phyloP scores from a whole-genome alignment of 192 early-diverging fungal species.

The Podila epigama region DNA sequence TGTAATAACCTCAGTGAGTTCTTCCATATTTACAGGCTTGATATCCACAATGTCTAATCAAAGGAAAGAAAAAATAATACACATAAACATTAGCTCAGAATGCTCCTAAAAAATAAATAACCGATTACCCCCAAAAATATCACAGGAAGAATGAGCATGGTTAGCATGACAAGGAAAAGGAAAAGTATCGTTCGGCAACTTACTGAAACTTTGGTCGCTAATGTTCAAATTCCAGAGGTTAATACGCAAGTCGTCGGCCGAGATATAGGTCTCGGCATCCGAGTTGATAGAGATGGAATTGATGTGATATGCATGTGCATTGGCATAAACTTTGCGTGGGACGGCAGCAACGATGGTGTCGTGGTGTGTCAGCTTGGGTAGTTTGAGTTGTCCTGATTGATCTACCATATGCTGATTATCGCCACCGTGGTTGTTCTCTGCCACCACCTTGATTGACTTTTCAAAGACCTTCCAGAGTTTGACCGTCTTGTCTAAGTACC shows the following conservation, averaged over 20 bases:
- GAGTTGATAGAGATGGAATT: constrained; percentile 99
- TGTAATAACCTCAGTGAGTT: constrained; percentile 98
- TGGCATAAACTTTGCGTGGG: constrained; percentile 92
- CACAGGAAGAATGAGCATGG: too few species aligned
- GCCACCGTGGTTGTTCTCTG: constrained; percentile 90
- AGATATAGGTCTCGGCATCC: constrained; percentile 97
- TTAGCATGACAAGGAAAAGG: background rate
- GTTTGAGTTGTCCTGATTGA: constrained; percentile 60
- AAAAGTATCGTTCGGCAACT: constrained; percentile 6
- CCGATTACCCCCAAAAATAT: background rate
- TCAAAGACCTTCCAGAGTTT: constrained; percentile 99
- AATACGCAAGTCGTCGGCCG: constrained; percentile 97
- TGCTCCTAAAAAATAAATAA: background rate
- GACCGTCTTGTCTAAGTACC: constrained; percentile 93
- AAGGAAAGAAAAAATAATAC: background rate
- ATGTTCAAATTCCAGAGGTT: constrained; percentile 99
- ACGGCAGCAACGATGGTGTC: constrained; percentile 97
- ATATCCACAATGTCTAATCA: constrained; percentile 96
- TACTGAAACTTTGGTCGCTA: constrained; percentile 97
- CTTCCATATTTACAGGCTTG: constrained; percentile 99
- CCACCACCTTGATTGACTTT: constrained; percentile 93
- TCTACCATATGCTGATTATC: constrained; percentile 58
- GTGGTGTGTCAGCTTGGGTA: constrained; percentile 91
- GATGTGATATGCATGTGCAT: constrained; percentile 99
- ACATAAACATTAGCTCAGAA: background rate